These are phyloP conservation scores for Podaxis rugospora DNA, from an alignment of 768 basidiomycete species.

Conservation along the genomic window DNA sequence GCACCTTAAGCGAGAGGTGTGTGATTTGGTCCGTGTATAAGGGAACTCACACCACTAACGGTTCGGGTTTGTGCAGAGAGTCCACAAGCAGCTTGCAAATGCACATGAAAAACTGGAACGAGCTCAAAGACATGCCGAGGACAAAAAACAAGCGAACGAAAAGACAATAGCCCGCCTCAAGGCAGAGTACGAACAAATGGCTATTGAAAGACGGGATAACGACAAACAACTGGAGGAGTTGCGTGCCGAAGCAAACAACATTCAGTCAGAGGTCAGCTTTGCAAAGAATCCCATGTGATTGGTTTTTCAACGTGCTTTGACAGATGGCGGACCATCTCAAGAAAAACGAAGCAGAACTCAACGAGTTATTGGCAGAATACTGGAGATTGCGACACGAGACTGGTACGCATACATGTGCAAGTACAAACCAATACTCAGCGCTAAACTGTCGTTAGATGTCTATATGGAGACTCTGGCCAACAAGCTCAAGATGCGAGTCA, in stretches of 20 bases:
- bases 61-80: conserved; percentile 46
- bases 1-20: conserved; percentile 62
- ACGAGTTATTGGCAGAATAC: conserved; percentile 78
- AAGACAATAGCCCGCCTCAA: conserved; percentile 73
- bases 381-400: conserved; percentile 76
- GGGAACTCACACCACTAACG: neutral
- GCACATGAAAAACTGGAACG: conserved; percentile 81
- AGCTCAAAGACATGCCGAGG: conserved; percentile 74
- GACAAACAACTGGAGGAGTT: conserved; percentile 78
- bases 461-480: conserved; percentile 87
- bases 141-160: conserved; percentile 70
- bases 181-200: conserved; percentile 77
- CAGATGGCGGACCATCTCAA: conserved; percentile 78
- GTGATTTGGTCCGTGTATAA: conserved; percentile 1
- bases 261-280: conserved; percentile 54
- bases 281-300: neutral
- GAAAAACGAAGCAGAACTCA: conserved; percentile 73
- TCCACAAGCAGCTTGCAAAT: conserved; percentile 74
- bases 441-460: conserved; percentile 45
- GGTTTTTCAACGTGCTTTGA: neutral
- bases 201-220: conserved; percentile 68
- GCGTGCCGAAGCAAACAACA: conserved; percentile 61
- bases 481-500: conserved; percentile 60
- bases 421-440: conserved; percentile 3
- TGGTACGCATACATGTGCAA: conserved; percentile 36